Evolutionary conservation across 2,329 filamentous ascomycete species (phyloP).

Genomic region (Verticillium isaacii): DNA sequence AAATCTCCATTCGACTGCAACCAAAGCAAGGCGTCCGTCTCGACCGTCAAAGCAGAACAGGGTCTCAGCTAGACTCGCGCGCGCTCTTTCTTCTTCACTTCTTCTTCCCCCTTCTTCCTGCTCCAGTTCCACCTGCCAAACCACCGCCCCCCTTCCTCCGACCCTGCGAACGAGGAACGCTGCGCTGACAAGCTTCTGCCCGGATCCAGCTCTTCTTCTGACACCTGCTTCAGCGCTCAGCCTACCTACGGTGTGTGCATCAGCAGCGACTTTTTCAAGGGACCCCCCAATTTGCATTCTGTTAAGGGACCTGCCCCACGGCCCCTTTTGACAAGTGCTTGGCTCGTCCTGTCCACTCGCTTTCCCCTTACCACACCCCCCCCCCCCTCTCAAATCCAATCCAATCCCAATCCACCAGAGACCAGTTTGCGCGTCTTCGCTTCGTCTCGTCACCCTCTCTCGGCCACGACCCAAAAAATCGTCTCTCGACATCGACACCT

Average conservation of each 20-base stretch:
- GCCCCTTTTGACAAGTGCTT: conserved; percentile 14
- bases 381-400: background rate
- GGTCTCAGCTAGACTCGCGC: background rate
- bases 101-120: background rate
- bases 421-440: background rate
- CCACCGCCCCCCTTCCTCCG: background rate
- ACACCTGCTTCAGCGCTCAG: background rate
- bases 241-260: background rate
- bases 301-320: conserved; percentile 14
- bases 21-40: background rate
- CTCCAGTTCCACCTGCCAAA: background rate
- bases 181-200: background rate
- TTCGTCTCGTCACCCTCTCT: background rate
- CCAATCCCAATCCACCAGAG: background rate
- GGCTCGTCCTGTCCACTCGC: conserved; percentile 15
- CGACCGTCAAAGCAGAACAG: background rate
- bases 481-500: background rate
- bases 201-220: background rate
- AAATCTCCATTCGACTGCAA: conserved; percentile 6
- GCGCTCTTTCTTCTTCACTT: conserved; percentile 2
- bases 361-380: conserved; percentile 4
- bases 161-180: background rate
- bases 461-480: background rate
- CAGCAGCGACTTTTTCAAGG: conserved; percentile 1
- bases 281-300: conserved; percentile 13